phyloP scores from a whole-genome alignment of 1,284 basidiomycete species.

The Omphalotus olearius region DNA sequence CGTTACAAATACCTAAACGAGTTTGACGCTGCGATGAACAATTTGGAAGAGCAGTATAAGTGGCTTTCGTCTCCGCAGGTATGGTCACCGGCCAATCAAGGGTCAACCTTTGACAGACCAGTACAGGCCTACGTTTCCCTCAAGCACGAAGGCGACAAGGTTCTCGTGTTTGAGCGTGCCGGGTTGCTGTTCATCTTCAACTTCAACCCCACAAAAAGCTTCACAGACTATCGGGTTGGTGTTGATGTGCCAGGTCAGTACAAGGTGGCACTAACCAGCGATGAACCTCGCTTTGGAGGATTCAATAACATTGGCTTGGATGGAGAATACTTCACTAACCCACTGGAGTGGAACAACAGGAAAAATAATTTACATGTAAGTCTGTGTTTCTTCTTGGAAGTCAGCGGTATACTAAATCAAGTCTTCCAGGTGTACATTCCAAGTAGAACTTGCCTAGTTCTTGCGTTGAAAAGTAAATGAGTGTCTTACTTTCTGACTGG shows the following conservation, averaged over 20 bases:
- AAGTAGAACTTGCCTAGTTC: slow-evolving; percentile 68
- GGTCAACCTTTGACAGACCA: slow-evolving; percentile 1
- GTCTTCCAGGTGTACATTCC: slow-evolving; percentile 73
- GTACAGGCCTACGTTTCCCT: slow-evolving; percentile 83
- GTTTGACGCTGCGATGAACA: slow-evolving; percentile 95
- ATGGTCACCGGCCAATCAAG: slow-evolving; percentile 14
- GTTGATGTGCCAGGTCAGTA: slow-evolving; percentile 89
- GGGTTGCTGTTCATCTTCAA: slow-evolving; percentile 95
- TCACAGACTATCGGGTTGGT: slow-evolving; percentile 91
- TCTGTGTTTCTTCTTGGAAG: too few relatives aligned
- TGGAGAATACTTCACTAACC: slow-evolving; percentile 76
- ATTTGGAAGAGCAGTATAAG: slow-evolving; percentile 69
- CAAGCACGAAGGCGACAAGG: slow-evolving; percentile 90
- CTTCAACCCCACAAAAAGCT: slow-evolving; percentile 87
- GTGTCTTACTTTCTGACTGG: too few relatives aligned
- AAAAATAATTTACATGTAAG: slow-evolving; percentile 85
- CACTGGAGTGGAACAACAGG: slow-evolving; percentile 88
- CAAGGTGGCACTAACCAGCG: slow-evolving; percentile 75
- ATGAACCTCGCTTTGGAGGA: slow-evolving; percentile 86
- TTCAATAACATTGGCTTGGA: slow-evolving; percentile 76
- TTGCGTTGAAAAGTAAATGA: slow-evolving; percentile 31
- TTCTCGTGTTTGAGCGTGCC: slow-evolving; percentile 91
- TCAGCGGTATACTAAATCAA: neutral
- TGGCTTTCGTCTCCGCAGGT: slow-evolving; percentile 88
- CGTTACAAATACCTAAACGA: slow-evolving; percentile 92